Base-by-base conservation (phyloP, 2,329 filamentous ascomycete species). In the Colletotrichum destructivum region DNA sequence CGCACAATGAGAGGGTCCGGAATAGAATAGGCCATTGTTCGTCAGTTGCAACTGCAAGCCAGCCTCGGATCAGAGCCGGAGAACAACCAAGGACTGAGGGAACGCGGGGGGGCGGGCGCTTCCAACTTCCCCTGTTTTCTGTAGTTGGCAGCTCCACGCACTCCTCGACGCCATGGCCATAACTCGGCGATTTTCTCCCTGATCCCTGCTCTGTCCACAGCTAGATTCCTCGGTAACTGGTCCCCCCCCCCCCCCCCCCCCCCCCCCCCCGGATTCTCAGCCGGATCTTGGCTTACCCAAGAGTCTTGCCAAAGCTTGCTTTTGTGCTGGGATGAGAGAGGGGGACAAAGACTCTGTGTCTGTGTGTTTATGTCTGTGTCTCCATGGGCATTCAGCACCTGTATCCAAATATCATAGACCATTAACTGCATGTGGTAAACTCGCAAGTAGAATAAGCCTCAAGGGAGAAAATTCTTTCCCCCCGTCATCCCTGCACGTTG, bases 111-210 rank as follows among this genome's bases (percentile, higher is more conserved):
- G 9, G 4, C 8, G 18, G 23, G 65, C 69, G 69, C 69, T 69
- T 71, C 69, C 65, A 57, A 71, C 65, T 71, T 57, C 69, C 31
- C 69, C 42, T 49, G 52, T 38, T 52, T 8, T 31, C 16, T 18
- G 2, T 44, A 46, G 55, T 62, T 8, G 59, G 69, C 69, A 71
- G 38, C 26, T 63, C 69, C 23, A 71, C 46, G 65, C 69, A 38
- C 21, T 44, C 4, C 31, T 21, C 23, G 23, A 63, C 44, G 38
- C 35, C 21, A 23, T 47, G 52, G 69, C 26, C 57, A 46, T n/a
- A 52, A n/a, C 13, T 63, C 64, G 64, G 69, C 69, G 26, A 59
- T 57, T 60, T 60, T 26, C 35, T 31, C 52, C 57, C 64, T 62
- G 44, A 38, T 44, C 64, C 69, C 65, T 69, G 59, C 54, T 57